Evolutionary conservation across 176 grass and related monocot genomes (phyloP).

Genomic region (Triticum turgidum): DNA sequence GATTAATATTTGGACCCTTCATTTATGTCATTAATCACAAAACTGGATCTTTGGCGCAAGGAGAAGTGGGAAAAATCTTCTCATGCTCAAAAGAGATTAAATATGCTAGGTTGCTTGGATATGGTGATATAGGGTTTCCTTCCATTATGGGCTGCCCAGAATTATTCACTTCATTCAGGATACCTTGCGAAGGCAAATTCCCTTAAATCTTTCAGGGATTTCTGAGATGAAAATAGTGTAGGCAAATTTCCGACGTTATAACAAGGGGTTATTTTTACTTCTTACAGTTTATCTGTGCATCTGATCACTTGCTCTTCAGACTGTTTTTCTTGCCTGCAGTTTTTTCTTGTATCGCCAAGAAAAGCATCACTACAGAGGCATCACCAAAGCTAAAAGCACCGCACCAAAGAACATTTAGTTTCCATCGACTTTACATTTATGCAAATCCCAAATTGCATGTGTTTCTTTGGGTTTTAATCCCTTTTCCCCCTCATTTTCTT

Average conservation of each 20-base stretch:
- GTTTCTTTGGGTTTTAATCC: no score
- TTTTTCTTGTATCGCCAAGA: no score
- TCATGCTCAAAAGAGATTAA: conserved; percentile 85
- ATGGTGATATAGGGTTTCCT: conserved; percentile 74
- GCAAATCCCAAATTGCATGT: no score
- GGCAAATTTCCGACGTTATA: conserved; percentile 22
- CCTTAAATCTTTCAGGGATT: conserved; percentile 81
- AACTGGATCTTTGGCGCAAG: conserved; percentile 67
- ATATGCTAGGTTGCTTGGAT: conserved; percentile 83
- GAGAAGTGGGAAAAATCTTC: conserved; percentile 80
- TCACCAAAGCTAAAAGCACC: no score
- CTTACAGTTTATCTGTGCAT: neutral
- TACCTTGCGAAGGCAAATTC: conserved; percentile 98
- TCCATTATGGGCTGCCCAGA: conserved; percentile 79
- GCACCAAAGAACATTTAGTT: no score
- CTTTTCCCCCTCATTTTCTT: no score
- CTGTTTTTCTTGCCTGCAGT: neutral
- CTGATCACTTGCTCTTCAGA: neutral
- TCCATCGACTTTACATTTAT: no score
- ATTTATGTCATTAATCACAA: conserved; percentile 97
- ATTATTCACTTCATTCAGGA: conserved; percentile 96
- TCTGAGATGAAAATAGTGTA: conserved; percentile 99
- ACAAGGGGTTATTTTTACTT: neutral
- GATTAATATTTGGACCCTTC: conserved; percentile 83
- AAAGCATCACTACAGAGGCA: no score